A percentile compares a stretch with the other conserved stretches of the same genome.
phyloP scores from a whole-genome alignment of 306 rosid genomes.

The Corylus heterophylla region DNA sequence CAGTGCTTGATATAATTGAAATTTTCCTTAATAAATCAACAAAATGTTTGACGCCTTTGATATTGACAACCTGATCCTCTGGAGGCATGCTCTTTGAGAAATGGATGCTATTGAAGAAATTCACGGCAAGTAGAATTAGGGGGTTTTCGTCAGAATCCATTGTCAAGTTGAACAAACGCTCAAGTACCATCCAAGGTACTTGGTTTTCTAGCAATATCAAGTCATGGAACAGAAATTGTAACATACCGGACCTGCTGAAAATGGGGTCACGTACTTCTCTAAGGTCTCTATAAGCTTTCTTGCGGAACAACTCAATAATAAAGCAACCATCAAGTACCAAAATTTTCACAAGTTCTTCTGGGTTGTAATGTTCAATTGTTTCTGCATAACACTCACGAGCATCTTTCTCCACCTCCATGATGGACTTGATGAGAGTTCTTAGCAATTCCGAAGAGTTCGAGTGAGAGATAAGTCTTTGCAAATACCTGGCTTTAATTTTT shows the following conservation, averaged over 20 bases:
- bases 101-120: not conserved
- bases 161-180: not conserved
- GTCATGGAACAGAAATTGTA: constrained; percentile 9
- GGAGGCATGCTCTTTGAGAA: fast-evolving
- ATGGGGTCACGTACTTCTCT: not conserved
- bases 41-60: not conserved
- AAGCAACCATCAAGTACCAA: constrained; percentile 43
- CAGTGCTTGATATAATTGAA: too few relatives aligned
- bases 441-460: too few relatives aligned
- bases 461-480: not conserved
- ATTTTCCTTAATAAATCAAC: not conserved
- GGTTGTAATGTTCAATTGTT: not conserved
- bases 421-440: not conserved
- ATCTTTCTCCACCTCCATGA: not conserved
- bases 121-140: not conserved
- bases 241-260: not conserved
- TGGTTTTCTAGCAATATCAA: constrained; percentile 16
- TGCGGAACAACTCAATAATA: constrained; percentile 22
- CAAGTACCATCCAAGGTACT: constrained; percentile 21
- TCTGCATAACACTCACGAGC: not conserved
- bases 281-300: not conserved
- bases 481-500: constrained; percentile 4
- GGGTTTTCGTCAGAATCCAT: fast-evolving
- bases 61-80: too few relatives aligned
- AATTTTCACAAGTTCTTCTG: constrained; percentile 1